Evolutionary conservation across 768 basidiomycete genomes (phyloP).

Genomic region (Tylopilus felleus): DNA sequence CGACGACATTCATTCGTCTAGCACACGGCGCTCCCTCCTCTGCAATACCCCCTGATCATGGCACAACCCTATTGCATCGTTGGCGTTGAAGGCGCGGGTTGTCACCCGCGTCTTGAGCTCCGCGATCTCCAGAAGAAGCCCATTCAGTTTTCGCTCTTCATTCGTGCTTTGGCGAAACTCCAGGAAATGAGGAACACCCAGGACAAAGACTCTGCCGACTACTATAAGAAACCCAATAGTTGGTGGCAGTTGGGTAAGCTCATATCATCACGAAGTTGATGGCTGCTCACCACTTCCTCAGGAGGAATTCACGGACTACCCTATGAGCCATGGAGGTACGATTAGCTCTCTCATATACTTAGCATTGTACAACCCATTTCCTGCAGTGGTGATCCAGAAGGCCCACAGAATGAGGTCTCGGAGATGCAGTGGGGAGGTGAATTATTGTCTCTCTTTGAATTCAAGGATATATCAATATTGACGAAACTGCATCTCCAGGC

Average conservation of each 20-base stretch:
- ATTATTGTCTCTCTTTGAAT: not conserved
- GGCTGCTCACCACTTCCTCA: not conserved
- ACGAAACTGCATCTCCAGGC: conserved; percentile 3
- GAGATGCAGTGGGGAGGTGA: conserved; percentile 3
- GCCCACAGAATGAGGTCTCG: conserved; percentile 1
- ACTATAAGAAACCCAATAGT: conserved; percentile 11
- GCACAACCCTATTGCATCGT: conserved; percentile 8
- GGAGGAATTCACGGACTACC: conserved; percentile 19
- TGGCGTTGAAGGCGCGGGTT: conserved; percentile 1
- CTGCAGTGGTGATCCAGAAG: conserved; percentile 17
- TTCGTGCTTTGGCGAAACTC: conserved; percentile 11
- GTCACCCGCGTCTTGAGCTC: conserved; percentile 16
- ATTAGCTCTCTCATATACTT: not conserved
- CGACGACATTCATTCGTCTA: no score
- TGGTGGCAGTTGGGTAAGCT: conserved; percentile 20
- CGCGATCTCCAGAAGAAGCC: conserved; percentile 10
- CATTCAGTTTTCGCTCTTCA: conserved; percentile 20
- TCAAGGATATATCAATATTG: not conserved
- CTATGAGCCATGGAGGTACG: conserved; percentile 11
- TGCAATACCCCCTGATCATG: not conserved
- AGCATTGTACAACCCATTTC: not conserved
- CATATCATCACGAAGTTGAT: not conserved
- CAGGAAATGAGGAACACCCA: not conserved
- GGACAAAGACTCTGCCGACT: not conserved
- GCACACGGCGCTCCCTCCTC: no score